Base-by-base conservation (phyloP, 2,329 filamentous ascomycete species). In the Penicillium sp. region DNA sequence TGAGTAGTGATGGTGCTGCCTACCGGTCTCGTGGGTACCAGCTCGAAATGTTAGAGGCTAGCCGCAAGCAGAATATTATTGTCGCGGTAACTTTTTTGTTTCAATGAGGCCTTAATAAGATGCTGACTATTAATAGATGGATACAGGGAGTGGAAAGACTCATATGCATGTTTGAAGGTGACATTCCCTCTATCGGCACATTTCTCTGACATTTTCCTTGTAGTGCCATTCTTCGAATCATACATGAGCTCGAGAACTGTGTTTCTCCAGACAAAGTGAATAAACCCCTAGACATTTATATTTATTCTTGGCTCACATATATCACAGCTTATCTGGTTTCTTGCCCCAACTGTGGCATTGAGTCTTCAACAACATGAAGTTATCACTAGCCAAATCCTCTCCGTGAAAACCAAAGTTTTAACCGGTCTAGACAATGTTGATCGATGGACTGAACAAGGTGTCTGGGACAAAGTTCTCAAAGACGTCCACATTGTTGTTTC, bases 101-200 rank as follows among this genome's bases (percentile, higher is more conserved):
- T 6, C 9, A 11, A 11, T 39, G 19, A 34, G 29, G 10, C 2
- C 8, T 43, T 43, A 10, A 29, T 21, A 41, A 38, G 11, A 10
- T 31, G 36, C 45, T 57, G 41, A 59, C 50, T 29, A 19, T 13
- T 16, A 5, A 2, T 43, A 89, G 87, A 92, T 92, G 89, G 88
- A 90, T 60, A 92, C 89, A 0, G 89, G 89, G 1, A 90, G 84
- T 61, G 89, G 89, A 2, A 92, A 92, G 71, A 92, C 89, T 3
- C 86, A 88, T 62, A 83, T 92, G 88, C 90, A 81, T 74, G 82
- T 73, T 46, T 52, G 16, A 23, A 10, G 15, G 39, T 50, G 19
- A 34, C 23, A 48, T 48, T 27, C 25, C 29, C n/a, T 33, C 39
- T 29, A 46, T 23, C 27, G 40, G 43, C n/a, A 41, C 41, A 23